phyloP scores from a whole-genome alignment of 805 yeast species.

The Starmera caribaea region DNA sequence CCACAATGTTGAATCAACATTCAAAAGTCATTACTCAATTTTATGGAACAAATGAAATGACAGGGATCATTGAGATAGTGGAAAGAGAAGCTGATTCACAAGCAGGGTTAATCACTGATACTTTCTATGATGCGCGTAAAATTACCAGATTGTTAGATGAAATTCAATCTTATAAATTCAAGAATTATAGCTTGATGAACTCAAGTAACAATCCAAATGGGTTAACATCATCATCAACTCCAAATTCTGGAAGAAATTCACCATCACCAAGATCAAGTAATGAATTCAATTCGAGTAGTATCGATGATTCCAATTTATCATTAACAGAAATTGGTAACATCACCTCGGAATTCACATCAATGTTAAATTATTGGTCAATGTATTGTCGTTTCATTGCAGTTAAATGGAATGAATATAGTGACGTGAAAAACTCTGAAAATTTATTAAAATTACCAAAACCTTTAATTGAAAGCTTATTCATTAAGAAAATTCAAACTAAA shows the following conservation, averaged over 20 bases:
- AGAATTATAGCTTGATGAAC: no score
- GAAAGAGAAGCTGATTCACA: conserved; percentile 92
- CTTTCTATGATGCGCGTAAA: conserved; percentile 66
- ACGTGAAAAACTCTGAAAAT: conserved; percentile 11
- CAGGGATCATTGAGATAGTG: conserved; percentile 57
- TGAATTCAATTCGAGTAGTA: conserved; percentile 7
- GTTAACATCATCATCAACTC: conserved; percentile 6
- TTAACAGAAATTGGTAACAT: conserved; percentile 60
- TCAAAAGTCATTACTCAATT: conserved; percentile 64
- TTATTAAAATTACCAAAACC: conserved; percentile 38
- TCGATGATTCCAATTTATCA: conserved; percentile 17
- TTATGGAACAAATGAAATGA: conserved; percentile 58
- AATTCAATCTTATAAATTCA: conserved; percentile 40
- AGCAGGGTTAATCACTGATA: conserved; percentile 78
- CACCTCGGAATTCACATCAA: conserved; percentile 60
- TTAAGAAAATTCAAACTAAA: conserved; percentile 41
- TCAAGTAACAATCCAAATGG: conserved; percentile 21
- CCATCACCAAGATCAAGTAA: conserved; percentile 17
- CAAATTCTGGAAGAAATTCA: conserved; percentile 5
- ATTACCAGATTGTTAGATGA: conserved; percentile 47
- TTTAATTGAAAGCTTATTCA: conserved; percentile 43
- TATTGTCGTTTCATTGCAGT: conserved; percentile 64
- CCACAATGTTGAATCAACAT: conserved; percentile 80
- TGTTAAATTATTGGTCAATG: conserved; percentile 80
- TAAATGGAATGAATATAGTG: conserved; percentile 47